These are phyloP conservation scores for Jaapia argillacea DNA, from an alignment of 768 basidiomycete species.

Conservation along the genomic window DNA sequence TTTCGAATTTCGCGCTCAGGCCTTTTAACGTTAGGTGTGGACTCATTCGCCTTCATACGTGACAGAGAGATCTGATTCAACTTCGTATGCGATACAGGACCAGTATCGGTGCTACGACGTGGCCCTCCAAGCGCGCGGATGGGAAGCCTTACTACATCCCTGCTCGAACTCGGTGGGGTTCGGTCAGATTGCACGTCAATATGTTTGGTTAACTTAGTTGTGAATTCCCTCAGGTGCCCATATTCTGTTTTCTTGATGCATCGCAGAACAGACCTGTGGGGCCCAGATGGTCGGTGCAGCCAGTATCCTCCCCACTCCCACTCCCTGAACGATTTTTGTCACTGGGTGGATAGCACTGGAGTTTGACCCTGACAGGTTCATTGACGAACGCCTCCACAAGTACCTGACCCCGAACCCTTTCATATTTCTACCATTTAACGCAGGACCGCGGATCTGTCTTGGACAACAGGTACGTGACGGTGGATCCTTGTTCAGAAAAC, in stretches of 20 bases:
- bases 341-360: conserved; percentile 48
- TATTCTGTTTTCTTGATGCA: conserved; percentile 63
- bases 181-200: not conserved
- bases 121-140: conserved; percentile 14
- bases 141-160: conserved; percentile 47
- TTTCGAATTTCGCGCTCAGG: too few relatives aligned
- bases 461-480: conserved; percentile 39
- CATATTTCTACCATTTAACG: conserved; percentile 42
- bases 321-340: too few relatives aligned
- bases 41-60: too few relatives aligned
- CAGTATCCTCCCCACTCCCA: too few relatives aligned
- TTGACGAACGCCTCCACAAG: conserved; percentile 52
- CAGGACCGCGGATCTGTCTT: conserved; percentile 42
- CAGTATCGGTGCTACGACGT: conserved; percentile 15
- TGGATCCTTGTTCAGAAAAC: not conserved
- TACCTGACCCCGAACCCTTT: conserved; percentile 55
- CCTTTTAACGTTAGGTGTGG: too few relatives aligned
- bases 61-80: too few relatives aligned
- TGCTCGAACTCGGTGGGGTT: conserved; percentile 18
- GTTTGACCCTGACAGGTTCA: conserved; percentile 66
- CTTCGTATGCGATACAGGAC: too few relatives aligned
- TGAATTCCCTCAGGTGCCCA: conserved; percentile 18
- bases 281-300: conserved; percentile 59
- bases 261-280: conserved; percentile 56
- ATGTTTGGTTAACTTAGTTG: not conserved